A percentile compares a stretch with the other conserved stretches of the same genome.
Conservation (phyloP, 768 basidiomycete species). For the Hygrocybe coccinea region DNA sequence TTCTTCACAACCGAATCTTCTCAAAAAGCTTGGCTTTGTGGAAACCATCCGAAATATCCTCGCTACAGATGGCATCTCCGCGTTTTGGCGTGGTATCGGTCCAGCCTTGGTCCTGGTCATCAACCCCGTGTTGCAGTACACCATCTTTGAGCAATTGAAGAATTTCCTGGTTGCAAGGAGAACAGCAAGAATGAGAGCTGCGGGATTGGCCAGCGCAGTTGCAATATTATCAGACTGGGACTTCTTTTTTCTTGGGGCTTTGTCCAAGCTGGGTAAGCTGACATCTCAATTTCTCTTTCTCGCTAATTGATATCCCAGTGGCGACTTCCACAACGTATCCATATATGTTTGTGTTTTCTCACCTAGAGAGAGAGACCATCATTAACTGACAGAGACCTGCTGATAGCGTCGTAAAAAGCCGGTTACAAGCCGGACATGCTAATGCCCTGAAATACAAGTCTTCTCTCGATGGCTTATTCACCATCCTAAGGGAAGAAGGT, state of each 20-base stretch:
- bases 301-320: conserved; percentile 26
- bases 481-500: conserved; percentile 76
- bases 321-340: conserved; percentile 48
- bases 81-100: conserved; percentile 89
- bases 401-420: conserved; percentile 65
- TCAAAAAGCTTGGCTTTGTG: conserved; percentile 54
- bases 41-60: conserved; percentile 68
- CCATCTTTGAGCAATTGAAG: conserved; percentile 93
- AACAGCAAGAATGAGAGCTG: conserved; percentile 46
- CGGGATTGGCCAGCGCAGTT: conserved; percentile 40
- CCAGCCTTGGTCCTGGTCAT: conserved; percentile 91
- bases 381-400: neutral
- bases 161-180: conserved; percentile 68
- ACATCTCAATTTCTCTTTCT: neutral
- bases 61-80: conserved; percentile 65
- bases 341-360: conserved; percentile 38
- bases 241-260: conserved; percentile 90
- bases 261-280: conserved; percentile 76
- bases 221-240: conserved; percentile 75
- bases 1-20: conserved; percentile 25
- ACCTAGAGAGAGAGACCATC: neutral
- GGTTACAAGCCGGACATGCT: conserved; percentile 71
- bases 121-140: conserved; percentile 94
- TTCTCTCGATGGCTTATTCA: conserved; percentile 67
- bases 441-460: conserved; percentile 69